Evolutionary conservation across 2,329 filamentous ascomycete genomes (phyloP), one percentile per base, ranked within the genome.

Genomic region (Monascus ruber): DNA sequence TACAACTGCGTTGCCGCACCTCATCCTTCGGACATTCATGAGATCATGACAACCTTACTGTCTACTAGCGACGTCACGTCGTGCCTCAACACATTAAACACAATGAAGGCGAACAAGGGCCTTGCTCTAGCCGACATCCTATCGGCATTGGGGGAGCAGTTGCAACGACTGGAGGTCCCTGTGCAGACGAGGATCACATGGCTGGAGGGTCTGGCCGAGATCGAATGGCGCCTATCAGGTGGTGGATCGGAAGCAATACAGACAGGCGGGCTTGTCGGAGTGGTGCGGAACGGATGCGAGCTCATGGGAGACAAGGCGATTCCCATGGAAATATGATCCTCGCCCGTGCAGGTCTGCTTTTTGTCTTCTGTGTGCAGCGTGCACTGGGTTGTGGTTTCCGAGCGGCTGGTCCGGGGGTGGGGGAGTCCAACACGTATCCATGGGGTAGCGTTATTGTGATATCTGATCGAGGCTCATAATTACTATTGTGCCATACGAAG

Each of bases 1-100:
- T 98, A 95, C 71, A 88, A 87, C 63, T 98, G 91, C 63, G 94
- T 98, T 56, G 91, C 91, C 6, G 89, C 89, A 1, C 91, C 91
- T 4, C 88, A 93, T 49, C 91, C 91, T 1, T 78, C 81, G 24
- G 89, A 94, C 52, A 86, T 96, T 55, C 74, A 77, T 48, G 78
- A 83, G 51, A 96, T 98, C 39, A 72, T 88, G 48, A 75, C 82
- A 48, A 94, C 86, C 0, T 72, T 98, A 27, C 74, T 96, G 26
- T 79, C 76, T 39, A 95, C 85, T 2, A 76, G 79, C 39, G 89
- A 98, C 56, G 84, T 98, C 36, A 93, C 84, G 1, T 85, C 84
- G 28, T 95, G 89, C 56, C 71, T 98, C 36, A 81, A 77, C 42
- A 94, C 86, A 0, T 80, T 98, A 62, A 91, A 91, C 56, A 79